A percentile compares a stretch with the other conserved stretches of the same genome.
These are phyloP conservation scores for Rosa hybrid DNA, from an alignment of 331 rosid species.

Conservation along the genomic window DNA sequence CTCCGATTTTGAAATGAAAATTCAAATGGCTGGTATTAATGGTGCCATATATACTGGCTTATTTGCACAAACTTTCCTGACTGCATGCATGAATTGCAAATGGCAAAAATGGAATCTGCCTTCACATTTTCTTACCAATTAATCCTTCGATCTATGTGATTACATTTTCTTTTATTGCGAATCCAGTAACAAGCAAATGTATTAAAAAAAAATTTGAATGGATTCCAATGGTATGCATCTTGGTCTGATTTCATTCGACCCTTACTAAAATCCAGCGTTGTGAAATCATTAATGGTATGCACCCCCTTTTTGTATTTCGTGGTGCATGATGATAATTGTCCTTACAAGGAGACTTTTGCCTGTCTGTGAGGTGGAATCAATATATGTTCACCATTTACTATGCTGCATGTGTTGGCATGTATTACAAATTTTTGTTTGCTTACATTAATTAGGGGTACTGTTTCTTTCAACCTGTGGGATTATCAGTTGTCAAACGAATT, in stretches of 20 bases:
- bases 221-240: not conserved
- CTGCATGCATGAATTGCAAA: not conserved
- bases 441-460: no score
- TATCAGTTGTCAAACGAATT: no score
- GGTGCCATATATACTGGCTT: not conserved
- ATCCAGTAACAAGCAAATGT: not conserved
- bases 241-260: not conserved
- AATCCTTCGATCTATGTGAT: no score
- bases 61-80: not conserved
- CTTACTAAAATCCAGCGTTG: not conserved
- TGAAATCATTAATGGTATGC: not conserved
- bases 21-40: not conserved
- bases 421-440: no score
- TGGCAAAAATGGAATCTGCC: not conserved
- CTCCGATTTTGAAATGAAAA: not conserved
- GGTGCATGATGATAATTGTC: no score
- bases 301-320: no score
- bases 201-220: not conserved
- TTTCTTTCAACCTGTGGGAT: no score
- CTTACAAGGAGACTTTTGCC: no score
- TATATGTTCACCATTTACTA: no score
- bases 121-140: not conserved
- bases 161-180: not conserved
- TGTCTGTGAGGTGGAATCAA: no score
- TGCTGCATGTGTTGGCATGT: no score